These are phyloP conservation scores for Melanopsichium pennsylvanicum DNA, from an alignment of 1,284 basidiomycete genomes.

Conservation along the genomic window DNA sequence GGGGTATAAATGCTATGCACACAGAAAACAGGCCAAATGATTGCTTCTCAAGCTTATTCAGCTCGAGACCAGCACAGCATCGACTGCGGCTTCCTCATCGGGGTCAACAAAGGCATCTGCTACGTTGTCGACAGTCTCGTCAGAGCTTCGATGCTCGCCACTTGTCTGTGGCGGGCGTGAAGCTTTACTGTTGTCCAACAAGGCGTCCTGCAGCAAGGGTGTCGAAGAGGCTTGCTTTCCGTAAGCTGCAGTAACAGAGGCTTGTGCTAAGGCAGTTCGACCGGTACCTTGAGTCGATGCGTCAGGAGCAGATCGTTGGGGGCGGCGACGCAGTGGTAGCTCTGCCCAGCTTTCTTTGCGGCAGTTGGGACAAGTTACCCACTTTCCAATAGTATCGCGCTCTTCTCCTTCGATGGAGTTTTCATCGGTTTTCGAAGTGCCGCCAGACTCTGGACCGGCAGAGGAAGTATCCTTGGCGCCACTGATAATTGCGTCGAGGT, in stretches of 20 bases:
- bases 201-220: too few relatives aligned
- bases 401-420: conserved; percentile 14
- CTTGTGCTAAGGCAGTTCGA: background rate
- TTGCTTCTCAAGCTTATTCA: too few relatives aligned
- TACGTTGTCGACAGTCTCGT: background rate
- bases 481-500: conserved; percentile 11
- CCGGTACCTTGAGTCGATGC: background rate
- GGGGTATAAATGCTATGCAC: too few relatives aligned
- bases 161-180: too few relatives aligned
- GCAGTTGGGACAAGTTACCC: conserved; percentile 59
- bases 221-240: too few relatives aligned
- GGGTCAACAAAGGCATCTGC: background rate
- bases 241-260: background rate
- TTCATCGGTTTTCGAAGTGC: conserved; percentile 4
- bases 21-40: too few relatives aligned
- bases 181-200: too few relatives aligned
- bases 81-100: conserved; percentile 14
- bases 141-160: background rate
- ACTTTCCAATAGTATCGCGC: conserved; percentile 51
- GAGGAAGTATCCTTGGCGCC: background rate
- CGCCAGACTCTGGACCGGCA: too few relatives aligned
- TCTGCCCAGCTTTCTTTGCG: conserved; percentile 59
- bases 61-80: conserved; percentile 12
- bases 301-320: conserved; percentile 10
- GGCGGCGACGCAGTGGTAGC: conserved; percentile 44